Evolutionary conservation across 192 early-diverging fungal species (phyloP), one percentile per base, ranked within the genome.

Genomic region (Mycoemilia scoparia): DNA sequence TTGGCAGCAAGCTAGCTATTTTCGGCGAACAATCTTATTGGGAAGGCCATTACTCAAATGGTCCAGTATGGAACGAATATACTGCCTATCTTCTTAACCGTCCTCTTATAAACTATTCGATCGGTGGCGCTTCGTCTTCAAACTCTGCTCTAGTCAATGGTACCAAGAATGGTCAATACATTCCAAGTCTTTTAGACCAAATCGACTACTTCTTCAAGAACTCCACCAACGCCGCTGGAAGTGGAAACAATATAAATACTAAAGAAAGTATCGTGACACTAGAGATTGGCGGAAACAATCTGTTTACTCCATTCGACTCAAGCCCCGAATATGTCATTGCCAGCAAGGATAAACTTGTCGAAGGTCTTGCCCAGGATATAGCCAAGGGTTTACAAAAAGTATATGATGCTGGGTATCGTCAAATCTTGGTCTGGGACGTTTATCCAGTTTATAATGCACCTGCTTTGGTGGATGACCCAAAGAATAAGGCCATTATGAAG

Each of bases 271-370:
- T n/a, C n/a, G n/a, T n/a, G n/a, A n/a, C n/a, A 24, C 31, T 58
- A 21, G 56, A 58, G 14, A 52, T 58, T 37, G 56, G 56, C 32
- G 44, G 40, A 24, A 58, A 61, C 44, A 53, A 61, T 14, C 35
- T 61, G 5, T 25, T 61, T 15, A n/a, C n/a, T n/a, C n/a, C n/a
- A n/a, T n/a, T n/a, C n/a, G n/a, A n/a, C n/a, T n/a, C n/a, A n/a
- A n/a, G n/a, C n/a, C n/a, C n/a, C n/a, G n/a, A n/a, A n/a, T n/a
- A n/a, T n/a, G n/a, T n/a, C n/a, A 23, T 55, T 7, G 31, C 32
- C 2, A 49, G 53, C 6, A 21, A 44, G 0, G 23, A 51, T 9
- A 24, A 47, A 19, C n/a, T 46, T 2, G 24, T 23, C 22, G 21
- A 39, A 0, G n/a, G n/a, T n/a, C n/a, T n/a, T n/a, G n/a, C n/a